phyloP scores from a whole-genome alignment of 1,284 basidiomycete species.

The Singerocomus rubriflavus region DNA sequence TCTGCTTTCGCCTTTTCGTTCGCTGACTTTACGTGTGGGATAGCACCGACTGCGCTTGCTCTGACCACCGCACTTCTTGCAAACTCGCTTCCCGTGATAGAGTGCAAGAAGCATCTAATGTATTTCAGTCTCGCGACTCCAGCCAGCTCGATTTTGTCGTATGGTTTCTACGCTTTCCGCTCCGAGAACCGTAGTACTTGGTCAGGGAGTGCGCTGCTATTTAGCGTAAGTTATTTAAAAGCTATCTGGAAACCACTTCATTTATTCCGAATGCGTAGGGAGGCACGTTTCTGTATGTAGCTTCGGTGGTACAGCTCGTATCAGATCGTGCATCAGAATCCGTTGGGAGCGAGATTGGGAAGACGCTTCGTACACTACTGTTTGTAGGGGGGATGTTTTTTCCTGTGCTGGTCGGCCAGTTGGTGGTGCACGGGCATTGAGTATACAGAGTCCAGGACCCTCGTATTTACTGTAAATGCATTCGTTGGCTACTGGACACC shows the following conservation, averaged over 20 bases:
- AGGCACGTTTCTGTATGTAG: conserved; percentile 93
- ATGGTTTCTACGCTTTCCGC: conserved; percentile 58
- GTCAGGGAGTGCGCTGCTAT: conserved; percentile 75
- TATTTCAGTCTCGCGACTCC: conserved; percentile 82
- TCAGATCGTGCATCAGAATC: conserved; percentile 42
- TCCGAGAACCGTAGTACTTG: conserved; percentile 46
- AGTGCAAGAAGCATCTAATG: conserved; percentile 74
- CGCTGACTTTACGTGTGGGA: conserved; percentile 6
- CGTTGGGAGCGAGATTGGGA: conserved; percentile 45
- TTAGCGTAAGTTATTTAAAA: conserved; percentile 58
- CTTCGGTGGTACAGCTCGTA: conserved; percentile 81
- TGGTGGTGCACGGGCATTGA: conserved; percentile 50
- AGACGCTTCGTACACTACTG: conserved; percentile 48
- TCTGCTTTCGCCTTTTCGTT: not conserved
- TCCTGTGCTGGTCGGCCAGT: conserved; percentile 51
- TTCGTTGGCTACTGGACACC: not conserved
- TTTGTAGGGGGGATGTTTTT: conserved; percentile 70
- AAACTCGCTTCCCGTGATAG: conserved; percentile 59
- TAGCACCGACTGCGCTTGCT: conserved; percentile 84
- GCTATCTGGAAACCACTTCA: conserved; percentile 7
- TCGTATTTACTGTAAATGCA: not conserved
- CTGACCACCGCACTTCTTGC: conserved; percentile 79
- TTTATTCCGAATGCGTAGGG: conserved; percentile 49
- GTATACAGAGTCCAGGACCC: not conserved
- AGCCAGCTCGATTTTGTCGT: conserved; percentile 69